A percentile compares a stretch with the other conserved stretches of the same genome.
Conservation (phyloP, 164 flowering plant genomes). For the Tetracentron sinense region DNA sequence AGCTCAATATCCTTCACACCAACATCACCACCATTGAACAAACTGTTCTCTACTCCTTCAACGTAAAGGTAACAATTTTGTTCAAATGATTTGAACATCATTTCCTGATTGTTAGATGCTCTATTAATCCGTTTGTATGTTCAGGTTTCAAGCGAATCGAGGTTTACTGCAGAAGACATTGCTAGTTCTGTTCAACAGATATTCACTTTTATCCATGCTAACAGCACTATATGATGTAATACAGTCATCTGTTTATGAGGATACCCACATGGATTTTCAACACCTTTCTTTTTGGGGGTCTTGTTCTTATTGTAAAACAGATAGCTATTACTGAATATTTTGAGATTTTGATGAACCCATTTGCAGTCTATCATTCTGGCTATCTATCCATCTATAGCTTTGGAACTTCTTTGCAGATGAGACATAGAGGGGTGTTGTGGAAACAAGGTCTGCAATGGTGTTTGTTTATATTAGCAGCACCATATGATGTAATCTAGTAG, state of each 20-base stretch:
- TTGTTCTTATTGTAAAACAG: not conserved
- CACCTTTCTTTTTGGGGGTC: not conserved
- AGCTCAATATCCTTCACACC: slow-evolving; percentile 79
- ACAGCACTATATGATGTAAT: slow-evolving; percentile 23
- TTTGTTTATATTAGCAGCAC: too few relatives aligned
- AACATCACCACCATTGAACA: slow-evolving; percentile 96
- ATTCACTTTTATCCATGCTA: slow-evolving; percentile 83
- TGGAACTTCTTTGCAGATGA: not conserved
- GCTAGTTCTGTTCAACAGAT: slow-evolving; percentile 88
- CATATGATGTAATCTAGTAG: too few relatives aligned
- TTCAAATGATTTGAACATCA: not conserved
- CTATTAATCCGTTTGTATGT: not conserved
- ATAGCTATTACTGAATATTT: not conserved
- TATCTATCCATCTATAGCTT: not conserved
- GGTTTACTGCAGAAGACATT: slow-evolving; percentile 78
- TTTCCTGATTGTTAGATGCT: not conserved
- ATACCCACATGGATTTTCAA: not conserved
- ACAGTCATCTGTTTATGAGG: not conserved
- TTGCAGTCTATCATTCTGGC: not conserved
- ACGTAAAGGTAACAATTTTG: slow-evolving; percentile 58
- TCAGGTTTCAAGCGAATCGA: slow-evolving; percentile 58
- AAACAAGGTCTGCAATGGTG: slow-evolving; percentile 10
- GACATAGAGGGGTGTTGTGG: not conserved
- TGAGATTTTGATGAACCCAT: not conserved
- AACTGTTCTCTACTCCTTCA: slow-evolving; percentile 93